A percentile compares a stretch with the other conserved stretches of the same genome.
Evolutionary conservation across 1,284 basidiomycete genomes (phyloP).

Genomic region (Sanghuangporus baumii): DNA sequence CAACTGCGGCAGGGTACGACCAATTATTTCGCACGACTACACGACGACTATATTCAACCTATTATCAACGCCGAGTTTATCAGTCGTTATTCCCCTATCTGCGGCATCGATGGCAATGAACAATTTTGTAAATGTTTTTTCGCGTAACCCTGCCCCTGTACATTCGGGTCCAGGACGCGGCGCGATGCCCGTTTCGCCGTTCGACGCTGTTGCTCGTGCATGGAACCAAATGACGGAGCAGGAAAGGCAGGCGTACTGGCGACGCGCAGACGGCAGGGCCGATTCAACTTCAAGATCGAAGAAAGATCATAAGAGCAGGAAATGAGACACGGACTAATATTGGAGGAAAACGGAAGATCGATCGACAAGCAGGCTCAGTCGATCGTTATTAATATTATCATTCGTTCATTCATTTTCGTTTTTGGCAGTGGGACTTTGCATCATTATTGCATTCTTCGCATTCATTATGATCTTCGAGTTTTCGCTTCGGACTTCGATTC

Average conservation of each 20-base stretch:
- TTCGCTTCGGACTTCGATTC: background rate
- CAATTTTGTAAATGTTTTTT: background rate
- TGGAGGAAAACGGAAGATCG: background rate
- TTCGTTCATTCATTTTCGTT: background rate
- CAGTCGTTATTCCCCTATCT: background rate
- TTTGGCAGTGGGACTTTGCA: background rate
- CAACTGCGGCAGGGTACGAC: background rate
- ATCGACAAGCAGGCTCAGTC: background rate
- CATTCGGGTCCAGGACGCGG: background rate
- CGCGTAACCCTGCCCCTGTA: background rate
- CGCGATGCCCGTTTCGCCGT: constrained; percentile 2
- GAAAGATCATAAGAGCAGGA: constrained; percentile 3
- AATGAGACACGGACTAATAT: background rate
- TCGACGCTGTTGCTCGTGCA: constrained; percentile 14
- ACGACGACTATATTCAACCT: background rate
- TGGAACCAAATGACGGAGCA: constrained; percentile 15
- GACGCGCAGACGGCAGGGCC: background rate
- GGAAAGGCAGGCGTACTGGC: constrained; percentile 13
- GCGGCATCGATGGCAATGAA: background rate
- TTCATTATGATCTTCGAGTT: background rate
- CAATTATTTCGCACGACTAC: background rate
- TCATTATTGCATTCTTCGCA: background rate
- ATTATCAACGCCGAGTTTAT: background rate
- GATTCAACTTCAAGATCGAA: background rate
- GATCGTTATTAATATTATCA: background rate